Percentiles rank a stretch among this genome's conserved stretches.
Conservation (phyloP, 164 flowering plant genomes). For the Dillenia suffruticosa region DNA sequence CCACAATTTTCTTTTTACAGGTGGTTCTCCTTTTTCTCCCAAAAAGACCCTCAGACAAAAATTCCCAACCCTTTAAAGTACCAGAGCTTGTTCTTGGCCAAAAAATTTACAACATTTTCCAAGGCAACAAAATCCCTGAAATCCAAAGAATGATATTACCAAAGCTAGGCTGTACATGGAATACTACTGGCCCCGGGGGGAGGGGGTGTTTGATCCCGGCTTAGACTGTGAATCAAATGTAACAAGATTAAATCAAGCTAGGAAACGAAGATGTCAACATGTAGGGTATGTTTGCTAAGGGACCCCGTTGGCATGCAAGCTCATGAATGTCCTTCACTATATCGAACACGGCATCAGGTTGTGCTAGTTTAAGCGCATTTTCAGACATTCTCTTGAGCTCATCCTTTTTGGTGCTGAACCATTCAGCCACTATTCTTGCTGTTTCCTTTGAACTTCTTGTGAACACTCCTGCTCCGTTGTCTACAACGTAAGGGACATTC, state of each 20-base stretch:
- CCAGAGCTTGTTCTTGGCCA: no score
- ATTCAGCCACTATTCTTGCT: slow-evolving; percentile 69
- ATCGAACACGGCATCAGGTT: slow-evolving; percentile 94
- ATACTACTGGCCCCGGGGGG: background rate
- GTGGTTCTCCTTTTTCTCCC: no score
- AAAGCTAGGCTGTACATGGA: slow-evolving; percentile 30
- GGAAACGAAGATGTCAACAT: slow-evolving; percentile 71
- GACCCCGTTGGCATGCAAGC: slow-evolving; percentile 59
- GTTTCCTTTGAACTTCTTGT: slow-evolving; percentile 80
- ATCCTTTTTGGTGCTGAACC: slow-evolving; percentile 83
- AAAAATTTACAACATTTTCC: slow-evolving; percentile 10
- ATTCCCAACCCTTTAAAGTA: no score
- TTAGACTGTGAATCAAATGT: no score
- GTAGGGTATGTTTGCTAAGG: slow-evolving; percentile 61
- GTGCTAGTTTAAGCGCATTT: slow-evolving; percentile 81
- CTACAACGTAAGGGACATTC: slow-evolving; percentile 92
- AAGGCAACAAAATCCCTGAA: slow-evolving; percentile 10
- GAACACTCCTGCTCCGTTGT: slow-evolving; percentile 94
- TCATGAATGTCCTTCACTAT: slow-evolving; percentile 88
- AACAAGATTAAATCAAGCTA: slow-evolving; percentile 34
- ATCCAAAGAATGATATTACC: slow-evolving; percentile 34
- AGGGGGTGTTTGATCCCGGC: background rate
- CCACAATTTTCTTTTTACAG: no score
- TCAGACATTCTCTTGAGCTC: slow-evolving; percentile 80
- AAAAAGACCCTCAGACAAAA: no score